phyloP scores from a whole-genome alignment of 2,329 filamentous ascomycete genomes.

The Hymenotorrendiella dingleyae region DNA sequence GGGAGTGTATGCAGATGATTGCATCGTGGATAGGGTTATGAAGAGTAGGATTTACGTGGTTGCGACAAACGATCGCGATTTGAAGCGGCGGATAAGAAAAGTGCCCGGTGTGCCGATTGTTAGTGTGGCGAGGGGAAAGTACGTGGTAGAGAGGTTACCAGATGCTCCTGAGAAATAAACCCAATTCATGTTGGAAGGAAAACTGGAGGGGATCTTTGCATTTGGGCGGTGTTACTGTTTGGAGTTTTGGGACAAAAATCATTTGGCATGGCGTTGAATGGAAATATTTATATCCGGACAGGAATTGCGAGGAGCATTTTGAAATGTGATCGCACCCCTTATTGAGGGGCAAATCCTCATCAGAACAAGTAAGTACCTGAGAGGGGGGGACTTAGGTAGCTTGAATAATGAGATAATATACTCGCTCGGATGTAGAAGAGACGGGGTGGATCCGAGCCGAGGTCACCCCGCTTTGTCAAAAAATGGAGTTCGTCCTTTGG shows the following conservation, averaged over 20 bases:
- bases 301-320: too few species aligned
- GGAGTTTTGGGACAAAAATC: neutral
- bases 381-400: too few species aligned
- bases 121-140: constrained; percentile 82
- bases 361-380: too few species aligned
- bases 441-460: too few species aligned
- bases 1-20: constrained; percentile 83
- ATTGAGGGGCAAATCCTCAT: too few species aligned
- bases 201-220: neutral
- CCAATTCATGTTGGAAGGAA: neutral
- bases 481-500: too few species aligned
- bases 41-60: constrained; percentile 75
- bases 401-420: too few species aligned
- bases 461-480: too few species aligned
- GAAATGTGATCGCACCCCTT: too few species aligned
- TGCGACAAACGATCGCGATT: constrained; percentile 69
- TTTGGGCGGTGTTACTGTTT: constrained; percentile 2
- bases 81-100: constrained; percentile 70
- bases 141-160: constrained; percentile 86
- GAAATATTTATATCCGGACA: neutral
- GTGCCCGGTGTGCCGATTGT: constrained; percentile 65
- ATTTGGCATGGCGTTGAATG: constrained; percentile 1
- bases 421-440: too few species aligned
- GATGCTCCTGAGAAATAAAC: constrained; percentile 60
- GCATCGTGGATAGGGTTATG: constrained; percentile 65